These are phyloP conservation scores for Cordyceps militaris DNA, from an alignment of 2,329 filamentous ascomycete species.

Conservation along the genomic window DNA sequence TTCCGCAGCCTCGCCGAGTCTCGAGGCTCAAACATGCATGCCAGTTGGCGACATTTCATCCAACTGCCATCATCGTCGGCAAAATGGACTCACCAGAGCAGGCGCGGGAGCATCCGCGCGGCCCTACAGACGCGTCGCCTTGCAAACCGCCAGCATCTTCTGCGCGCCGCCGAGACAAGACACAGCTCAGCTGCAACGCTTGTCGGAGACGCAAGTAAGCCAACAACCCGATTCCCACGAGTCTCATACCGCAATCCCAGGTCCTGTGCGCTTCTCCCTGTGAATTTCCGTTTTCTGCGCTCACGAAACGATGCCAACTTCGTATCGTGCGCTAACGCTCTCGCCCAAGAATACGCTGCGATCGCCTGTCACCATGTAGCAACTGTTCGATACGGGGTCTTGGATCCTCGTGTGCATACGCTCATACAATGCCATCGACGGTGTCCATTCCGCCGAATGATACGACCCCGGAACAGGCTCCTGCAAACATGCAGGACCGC, in stretches of 20 bases:
- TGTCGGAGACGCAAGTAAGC: slow-evolving; percentile 31
- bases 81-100: too few relatives aligned
- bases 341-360: slow-evolving; percentile 19
- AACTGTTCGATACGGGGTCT: slow-evolving; percentile 17
- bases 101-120: too few relatives aligned
- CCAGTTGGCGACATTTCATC: too few relatives aligned
- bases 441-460: neutral
- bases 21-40: neutral
- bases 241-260: too few relatives aligned
- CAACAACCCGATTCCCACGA: too few relatives aligned
- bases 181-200: slow-evolving; percentile 28
- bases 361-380: slow-evolving; percentile 20
- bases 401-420: slow-evolving; percentile 19
- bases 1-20: neutral
- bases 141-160: neutral
- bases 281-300: too few relatives aligned
- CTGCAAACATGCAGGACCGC: slow-evolving; percentile 9
- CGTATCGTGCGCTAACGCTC: neutral
- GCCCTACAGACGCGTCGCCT: neutral
- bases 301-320: too few relatives aligned
- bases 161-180: slow-evolving; percentile 25
- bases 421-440: neutral
- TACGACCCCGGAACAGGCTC: neutral
- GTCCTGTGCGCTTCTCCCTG: too few relatives aligned
- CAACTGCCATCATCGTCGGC: too few relatives aligned